phyloP scores from a whole-genome alignment of 179 eudicot species.

The Pouteria campechiana region DNA sequence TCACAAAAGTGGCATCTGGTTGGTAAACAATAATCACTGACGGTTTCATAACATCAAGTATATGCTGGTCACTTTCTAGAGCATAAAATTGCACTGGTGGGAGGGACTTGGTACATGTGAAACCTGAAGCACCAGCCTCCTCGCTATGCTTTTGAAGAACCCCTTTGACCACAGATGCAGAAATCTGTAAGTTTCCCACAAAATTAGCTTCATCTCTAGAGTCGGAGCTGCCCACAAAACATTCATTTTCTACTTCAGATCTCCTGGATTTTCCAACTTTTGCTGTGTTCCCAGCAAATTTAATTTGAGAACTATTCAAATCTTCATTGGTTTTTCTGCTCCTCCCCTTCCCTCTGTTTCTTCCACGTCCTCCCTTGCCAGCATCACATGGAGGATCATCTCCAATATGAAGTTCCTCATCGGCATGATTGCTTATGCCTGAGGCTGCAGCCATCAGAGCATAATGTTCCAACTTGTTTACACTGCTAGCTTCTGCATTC shows the following conservation, averaged over 20 bases:
- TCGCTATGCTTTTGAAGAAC: slow-evolving; percentile 42
- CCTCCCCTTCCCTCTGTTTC: slow-evolving; percentile 33
- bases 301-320: slow-evolving; percentile 18
- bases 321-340: slow-evolving; percentile 21
- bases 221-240: slow-evolving; percentile 8
- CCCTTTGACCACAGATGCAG: slow-evolving; percentile 12
- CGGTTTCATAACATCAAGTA: slow-evolving; percentile 79
- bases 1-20: slow-evolving; percentile 80
- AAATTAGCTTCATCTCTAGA: slow-evolving; percentile 7
- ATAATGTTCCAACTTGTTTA: slow-evolving; percentile 65
- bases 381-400: slow-evolving; percentile 21
- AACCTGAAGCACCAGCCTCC: slow-evolving; percentile 11
- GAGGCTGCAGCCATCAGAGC: slow-evolving; percentile 82
- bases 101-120: slow-evolving; percentile 18
- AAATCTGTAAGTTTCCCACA: slow-evolving; percentile 10
- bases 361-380: slow-evolving; percentile 17
- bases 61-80: slow-evolving; percentile 53
- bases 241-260: slow-evolving; percentile 13
- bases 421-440: slow-evolving; percentile 34
- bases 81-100: slow-evolving; percentile 81
- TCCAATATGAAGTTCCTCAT: slow-evolving; percentile 25
- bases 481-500: slow-evolving; percentile 59
- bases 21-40: slow-evolving; percentile 71
- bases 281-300: slow-evolving; percentile 11
- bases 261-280: slow-evolving; percentile 13